Base-by-base conservation (phyloP, 1,139 yeast species). In the Kurtzmaniella natalensis region DNA sequence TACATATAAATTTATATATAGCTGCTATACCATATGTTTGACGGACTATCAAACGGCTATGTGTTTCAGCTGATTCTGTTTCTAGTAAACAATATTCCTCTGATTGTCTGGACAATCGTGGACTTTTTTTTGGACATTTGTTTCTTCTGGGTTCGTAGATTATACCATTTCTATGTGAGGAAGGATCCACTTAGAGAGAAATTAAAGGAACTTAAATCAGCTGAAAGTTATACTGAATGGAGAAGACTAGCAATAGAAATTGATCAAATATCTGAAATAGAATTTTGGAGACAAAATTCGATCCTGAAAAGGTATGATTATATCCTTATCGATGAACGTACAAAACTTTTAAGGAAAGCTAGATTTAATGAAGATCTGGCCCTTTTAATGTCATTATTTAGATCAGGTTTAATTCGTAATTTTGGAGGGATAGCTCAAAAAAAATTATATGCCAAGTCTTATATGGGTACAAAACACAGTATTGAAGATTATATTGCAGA, bases 401-500 rank as follows among this genome's bases (percentile, higher is more conserved):
- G 96, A 30, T 83, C 95, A 0, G 95, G 96, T 0, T 72, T 87
- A 48, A 61, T 92, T 31, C 64, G 98, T 21, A 92, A 92, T 52
- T 83, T 92, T 59, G 98, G 96, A 7, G 94, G 96, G 1, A 85
- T 92, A 4, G 76, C 94, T 3, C 87, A 83, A 46, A 81, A 81
- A 46, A 72, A 81, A 36, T 62, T 92, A 28, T 92, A 84, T 59
- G 81, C 83, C 37, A 78, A 88, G 43, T 79, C 95, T 0, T 83
- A 86, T 47, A 69, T 84, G 43, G 97, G 98, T 1, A 89, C 97
- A 1, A 92, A 92, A 58, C 63, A 76, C 35, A 69, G 87, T 42
- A 89, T 92, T 41, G 96, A 92, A 54, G 94, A 86, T 41, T 89
- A 89, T 50, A 74, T 88, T 25, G 68, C 74, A 30, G 94, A 86